A percentile compares a stretch with the other conserved stretches of the same genome.
phyloP scores from a whole-genome alignment of 495 filamentous ascomycete species.

The Trichoderma asperelloides region DNA sequence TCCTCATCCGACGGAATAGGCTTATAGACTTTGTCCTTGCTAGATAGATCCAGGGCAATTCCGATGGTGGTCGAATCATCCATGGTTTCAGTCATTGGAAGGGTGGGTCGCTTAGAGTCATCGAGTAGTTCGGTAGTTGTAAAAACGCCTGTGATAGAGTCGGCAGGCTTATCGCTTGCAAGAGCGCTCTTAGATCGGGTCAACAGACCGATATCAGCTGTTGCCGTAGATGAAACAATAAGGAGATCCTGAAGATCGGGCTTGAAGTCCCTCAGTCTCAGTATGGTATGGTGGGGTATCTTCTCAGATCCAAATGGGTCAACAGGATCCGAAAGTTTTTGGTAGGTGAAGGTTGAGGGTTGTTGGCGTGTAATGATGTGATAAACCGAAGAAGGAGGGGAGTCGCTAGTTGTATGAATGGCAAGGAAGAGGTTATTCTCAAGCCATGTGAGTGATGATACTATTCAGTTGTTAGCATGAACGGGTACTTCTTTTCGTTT shows the following conservation, averaged over 20 bases:
- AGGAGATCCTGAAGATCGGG: slow-evolving; percentile 72
- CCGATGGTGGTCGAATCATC: slow-evolving; percentile 73
- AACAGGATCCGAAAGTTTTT: slow-evolving; percentile 63
- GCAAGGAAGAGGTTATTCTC: slow-evolving; percentile 79
- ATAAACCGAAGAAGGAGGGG: slow-evolving; percentile 53
- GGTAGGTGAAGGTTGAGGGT: slow-evolving; percentile 50
- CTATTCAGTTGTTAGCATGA: slow-evolving; percentile 29
- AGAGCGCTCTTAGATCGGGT: slow-evolving; percentile 61
- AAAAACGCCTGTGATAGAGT: slow-evolving; percentile 55
- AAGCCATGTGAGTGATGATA: slow-evolving; percentile 82
- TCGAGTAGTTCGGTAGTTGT: slow-evolving; percentile 62
- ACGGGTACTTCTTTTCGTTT: not conserved
- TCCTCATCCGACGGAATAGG: slow-evolving; percentile 75
- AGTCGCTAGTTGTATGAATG: slow-evolving; percentile 55
- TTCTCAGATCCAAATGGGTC: slow-evolving; percentile 57
- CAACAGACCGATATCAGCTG: slow-evolving; percentile 67
- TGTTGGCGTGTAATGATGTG: slow-evolving; percentile 64
- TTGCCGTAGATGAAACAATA: slow-evolving; percentile 72
- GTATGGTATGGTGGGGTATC: slow-evolving; percentile 66
- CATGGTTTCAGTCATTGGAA: slow-evolving; percentile 58
- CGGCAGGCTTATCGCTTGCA: slow-evolving; percentile 48
- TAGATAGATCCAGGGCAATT: slow-evolving; percentile 70
- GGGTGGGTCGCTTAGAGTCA: slow-evolving; percentile 66
- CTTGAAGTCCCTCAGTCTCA: slow-evolving; percentile 65
- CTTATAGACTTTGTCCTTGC: slow-evolving; percentile 63